Percentiles rank a stretch among this genome's conserved stretches.
Evolutionary conservation across 2,329 filamentous ascomycete species (phyloP).

Genomic region (Talaromyces verruculosus): DNA sequence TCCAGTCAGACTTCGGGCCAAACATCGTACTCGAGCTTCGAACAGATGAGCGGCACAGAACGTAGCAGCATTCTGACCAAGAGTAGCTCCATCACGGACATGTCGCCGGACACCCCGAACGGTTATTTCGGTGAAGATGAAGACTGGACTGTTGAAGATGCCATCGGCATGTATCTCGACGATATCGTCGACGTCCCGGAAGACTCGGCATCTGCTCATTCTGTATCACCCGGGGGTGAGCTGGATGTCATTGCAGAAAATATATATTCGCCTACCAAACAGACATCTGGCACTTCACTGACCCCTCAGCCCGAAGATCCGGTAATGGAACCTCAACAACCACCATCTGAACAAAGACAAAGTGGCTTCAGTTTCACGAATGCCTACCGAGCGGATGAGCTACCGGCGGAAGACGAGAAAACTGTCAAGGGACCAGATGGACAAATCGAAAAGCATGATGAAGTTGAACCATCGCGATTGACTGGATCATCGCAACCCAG

Average conservation of each 20-base stretch:
- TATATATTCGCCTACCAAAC: slow-evolving; percentile 16
- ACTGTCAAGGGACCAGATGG: not conserved
- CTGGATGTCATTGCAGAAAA: slow-evolving; percentile 17
- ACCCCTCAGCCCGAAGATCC: not conserved
- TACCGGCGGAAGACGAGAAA: not conserved
- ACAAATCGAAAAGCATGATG: not conserved
- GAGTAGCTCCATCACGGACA: slow-evolving; percentile 70
- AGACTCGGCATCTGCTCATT: slow-evolving; percentile 31
- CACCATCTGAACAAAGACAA: slow-evolving; percentile 5
- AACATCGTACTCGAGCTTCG: slow-evolving; percentile 60
- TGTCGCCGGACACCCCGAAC: slow-evolving; percentile 60
- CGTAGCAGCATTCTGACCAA: slow-evolving; percentile 80
- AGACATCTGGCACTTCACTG: slow-evolving; percentile 2
- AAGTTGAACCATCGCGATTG: slow-evolving; percentile 13
- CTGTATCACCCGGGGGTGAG: slow-evolving; percentile 6
- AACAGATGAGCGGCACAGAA: slow-evolving; percentile 66
- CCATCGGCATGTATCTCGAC: slow-evolving; percentile 61
- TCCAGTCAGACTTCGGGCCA: slow-evolving; percentile 61
- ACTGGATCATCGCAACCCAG: slow-evolving; percentile 16
- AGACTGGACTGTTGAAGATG: slow-evolving; percentile 60
- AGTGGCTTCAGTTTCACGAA: not conserved
- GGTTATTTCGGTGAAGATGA: slow-evolving; percentile 59
- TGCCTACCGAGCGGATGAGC: not conserved
- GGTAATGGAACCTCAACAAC: not conserved
- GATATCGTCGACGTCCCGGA: slow-evolving; percentile 53